Base-by-base conservation (phyloP, 2,329 filamentous ascomycete species). In the Colletotrichum chrysophilum region DNA sequence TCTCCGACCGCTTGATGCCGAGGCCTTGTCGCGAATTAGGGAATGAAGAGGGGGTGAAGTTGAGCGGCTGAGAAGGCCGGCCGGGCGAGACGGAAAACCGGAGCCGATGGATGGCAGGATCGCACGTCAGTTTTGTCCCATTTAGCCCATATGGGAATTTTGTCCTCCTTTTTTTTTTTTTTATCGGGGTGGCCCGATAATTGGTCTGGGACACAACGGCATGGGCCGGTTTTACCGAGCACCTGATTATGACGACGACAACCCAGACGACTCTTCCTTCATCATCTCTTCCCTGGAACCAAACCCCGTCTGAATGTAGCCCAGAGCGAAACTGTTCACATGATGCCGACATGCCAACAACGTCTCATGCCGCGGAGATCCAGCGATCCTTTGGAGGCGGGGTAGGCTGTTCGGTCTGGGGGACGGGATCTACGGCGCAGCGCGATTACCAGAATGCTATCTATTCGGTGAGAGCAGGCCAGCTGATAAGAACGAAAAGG, bases 291-390 rank as follows among this genome's bases (percentile, higher is more conserved):
- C 18, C 6, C 3, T 4, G n/a, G 43, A 21, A 13, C 6, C 5
- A 43, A 60, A 30, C 52, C 52, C n/a, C n/a, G 43, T 21, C n/a
- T 48, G 5, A 48, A 3, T 7, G 10, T 21, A 13, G n/a, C 0
- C n/a, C 28, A 9, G 5, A 21, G 52, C 10, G 12, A 36, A 8
- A 8, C 2, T 28, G 68, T 26, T 66, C 68, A 71, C 32, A 34
- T 71, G 68, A 71, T 34, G 28, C 28, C 36, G 12, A 48, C n/a
- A 71, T 32, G 26, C 36, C 48, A 7, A 43, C n/a, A 36, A 16
- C 43, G 58, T 70, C 24, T 10, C 58, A 58, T 30, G 12, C 67
- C 72, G 72, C 68, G 72, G 70, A 75, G 70, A 71, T 71, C 12
- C 62, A 56, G 36, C 30, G 55, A 14, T 58, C 38, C 8, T 30